Evolutionary conservation across 331 rosid genomes (phyloP).

Genomic region (Pyrus hybrid): DNA sequence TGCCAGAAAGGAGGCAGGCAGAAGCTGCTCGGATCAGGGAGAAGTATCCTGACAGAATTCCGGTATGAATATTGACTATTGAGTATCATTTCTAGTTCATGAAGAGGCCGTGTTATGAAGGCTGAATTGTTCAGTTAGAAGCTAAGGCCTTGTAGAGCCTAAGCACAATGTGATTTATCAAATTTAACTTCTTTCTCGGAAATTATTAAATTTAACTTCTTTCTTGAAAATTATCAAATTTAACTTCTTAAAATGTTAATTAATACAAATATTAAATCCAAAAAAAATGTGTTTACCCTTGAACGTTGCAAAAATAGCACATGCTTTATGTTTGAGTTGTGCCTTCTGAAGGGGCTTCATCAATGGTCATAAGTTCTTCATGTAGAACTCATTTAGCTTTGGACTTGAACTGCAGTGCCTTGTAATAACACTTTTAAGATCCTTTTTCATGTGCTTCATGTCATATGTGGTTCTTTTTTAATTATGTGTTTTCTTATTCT

Average conservation of each 20-base stretch:
- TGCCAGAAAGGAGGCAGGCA: conserved; percentile 42
- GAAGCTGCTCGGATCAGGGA: conserved; percentile 51
- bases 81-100: background rate
- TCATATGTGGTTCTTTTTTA: background rate
- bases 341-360: background rate
- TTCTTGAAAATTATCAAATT: background rate
- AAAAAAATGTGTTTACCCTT: background rate
- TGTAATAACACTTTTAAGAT: background rate
- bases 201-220: background rate
- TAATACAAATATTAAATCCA: background rate
- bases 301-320: background rate
- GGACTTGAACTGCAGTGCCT: background rate
- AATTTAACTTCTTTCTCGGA: background rate
- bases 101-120: background rate
- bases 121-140: background rate
- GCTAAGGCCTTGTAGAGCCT: background rate
- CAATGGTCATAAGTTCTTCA: background rate
- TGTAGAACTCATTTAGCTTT: background rate
- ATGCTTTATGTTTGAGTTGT: background rate
- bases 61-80: conserved; percentile 14
- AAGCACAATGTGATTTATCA: background rate
- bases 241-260: background rate
- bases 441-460: background rate
- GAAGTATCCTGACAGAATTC: conserved; percentile 45
- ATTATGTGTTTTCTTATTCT: background rate